Base-by-base conservation (phyloP, 805 yeast genomes). In the Cyberlindnera euphorbiae region DNA sequence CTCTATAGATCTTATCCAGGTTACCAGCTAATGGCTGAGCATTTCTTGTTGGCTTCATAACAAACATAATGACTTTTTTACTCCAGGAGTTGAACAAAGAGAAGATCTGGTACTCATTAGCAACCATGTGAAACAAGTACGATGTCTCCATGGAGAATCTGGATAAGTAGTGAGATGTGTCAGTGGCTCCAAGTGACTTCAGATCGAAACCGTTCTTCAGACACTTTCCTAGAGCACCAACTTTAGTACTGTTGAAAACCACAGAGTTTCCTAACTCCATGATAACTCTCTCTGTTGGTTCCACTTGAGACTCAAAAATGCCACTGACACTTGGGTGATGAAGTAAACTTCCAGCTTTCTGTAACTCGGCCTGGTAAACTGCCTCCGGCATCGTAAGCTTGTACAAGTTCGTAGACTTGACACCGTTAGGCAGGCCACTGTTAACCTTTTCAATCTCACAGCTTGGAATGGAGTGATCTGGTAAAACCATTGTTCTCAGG, bases 181-280 rank as follows among this genome's bases (percentile, higher is more conserved):
- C 73, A 6, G 71, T 61, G 35, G 61, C 54, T 19, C 64, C 62
- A 24, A 76, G 58, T 56, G 79, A 78, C 33, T 74, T 74, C 38
- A 73, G 53, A 11, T 82, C 76, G 58, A 94, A 94, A 1, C 98
- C 98, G 40, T 73, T 71, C 48, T 85, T 88, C 39, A 93, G 63
- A 19, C 96, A 95, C 50, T 73, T 75, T 7, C 97, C 95, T 8
- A 94, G 64, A 0, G 88, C 77, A 8, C 97, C 96, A n/a, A 85
- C 73, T 37, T 73, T 68, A 1, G 76, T 64, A 30, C 81, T 80
- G 44, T 78, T 85, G 45, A 89, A 81, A 12, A 69, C 68, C 15
- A 89, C 82, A 12, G 76, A 67, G 17, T 79, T 67, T 4, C 98
- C 97, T 13, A 93, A 62, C 22, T 81, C 82, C 45, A 93, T 73